Percentiles rank a stretch among this genome's conserved stretches.
Conservation (phyloP, 2,329 filamentous ascomycete species). For the Macrophomina tecta region DNA sequence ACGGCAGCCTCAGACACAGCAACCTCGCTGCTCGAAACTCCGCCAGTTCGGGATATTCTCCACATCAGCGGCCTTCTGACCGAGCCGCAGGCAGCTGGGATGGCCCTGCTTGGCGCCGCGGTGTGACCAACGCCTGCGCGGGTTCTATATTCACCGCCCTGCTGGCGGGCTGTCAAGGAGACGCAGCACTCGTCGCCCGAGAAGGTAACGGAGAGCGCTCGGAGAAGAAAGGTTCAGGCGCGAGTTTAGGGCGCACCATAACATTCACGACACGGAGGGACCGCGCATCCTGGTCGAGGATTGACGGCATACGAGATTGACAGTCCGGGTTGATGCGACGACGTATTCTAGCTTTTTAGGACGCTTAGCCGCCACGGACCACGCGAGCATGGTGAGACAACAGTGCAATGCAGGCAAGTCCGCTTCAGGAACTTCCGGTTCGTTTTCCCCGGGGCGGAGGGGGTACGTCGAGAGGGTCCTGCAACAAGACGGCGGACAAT, state of each 20-base stretch:
- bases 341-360: background rate
- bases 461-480: constrained; percentile 2
- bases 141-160: constrained; percentile 19
- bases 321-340: constrained; percentile 7
- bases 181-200: background rate
- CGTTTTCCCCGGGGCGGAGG: constrained; percentile 15
- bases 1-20: constrained; percentile 14
- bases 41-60: constrained; percentile 17
- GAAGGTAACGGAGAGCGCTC: constrained; percentile 1
- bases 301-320: constrained; percentile 20
- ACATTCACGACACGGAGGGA: constrained; percentile 25
- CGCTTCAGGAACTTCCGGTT: constrained; percentile 18
- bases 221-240: background rate
- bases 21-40: background rate
- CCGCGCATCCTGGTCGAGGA: constrained; percentile 16
- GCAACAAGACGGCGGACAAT: constrained; percentile 16
- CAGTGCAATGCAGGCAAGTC: constrained; percentile 14
- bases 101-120: constrained; percentile 11
- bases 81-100: background rate
- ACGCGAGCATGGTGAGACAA: constrained; percentile 20
- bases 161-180: constrained; percentile 17
- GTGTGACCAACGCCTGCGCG: constrained; percentile 14
- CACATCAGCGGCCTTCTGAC: constrained; percentile 20
- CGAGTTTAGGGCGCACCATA: constrained; percentile 19
- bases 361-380: constrained; percentile 10